These are phyloP conservation scores for Nemania sp. DNA, from an alignment of 2,329 filamentous ascomycete species.

Conservation along the genomic window DNA sequence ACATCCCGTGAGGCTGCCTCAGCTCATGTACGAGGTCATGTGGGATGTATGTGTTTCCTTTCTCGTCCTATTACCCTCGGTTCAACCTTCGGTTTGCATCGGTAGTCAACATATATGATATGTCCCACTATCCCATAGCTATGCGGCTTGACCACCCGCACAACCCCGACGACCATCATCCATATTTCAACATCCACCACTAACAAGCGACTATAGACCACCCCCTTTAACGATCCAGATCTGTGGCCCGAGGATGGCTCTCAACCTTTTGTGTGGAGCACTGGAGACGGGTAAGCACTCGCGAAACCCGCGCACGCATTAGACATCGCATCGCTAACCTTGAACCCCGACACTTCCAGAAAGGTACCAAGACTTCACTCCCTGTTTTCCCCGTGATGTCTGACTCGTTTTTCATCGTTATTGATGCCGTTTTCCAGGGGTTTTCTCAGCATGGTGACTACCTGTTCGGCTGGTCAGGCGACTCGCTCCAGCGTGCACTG, in stretches of 20 bases:
- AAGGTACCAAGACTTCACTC: not conserved
- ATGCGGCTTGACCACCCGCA: no score
- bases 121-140: no score
- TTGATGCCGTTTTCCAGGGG: constrained; percentile 21
- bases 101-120: not conserved
- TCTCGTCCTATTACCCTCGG: not conserved
- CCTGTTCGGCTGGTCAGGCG: constrained; percentile 48
- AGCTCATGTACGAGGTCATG: constrained; percentile 65
- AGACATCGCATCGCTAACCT: not conserved
- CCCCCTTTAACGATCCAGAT: constrained; percentile 35
- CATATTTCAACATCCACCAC: no score
- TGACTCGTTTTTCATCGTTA: no score
- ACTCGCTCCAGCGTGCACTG: constrained; percentile 46
- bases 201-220: constrained; percentile 29
- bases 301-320: not conserved
- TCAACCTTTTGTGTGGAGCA: constrained; percentile 38
- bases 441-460: constrained; percentile 45
- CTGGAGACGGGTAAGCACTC: constrained; percentile 31
- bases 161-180: no score
- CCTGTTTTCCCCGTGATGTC: no score
- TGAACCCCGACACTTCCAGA: not conserved
- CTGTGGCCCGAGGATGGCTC: constrained; percentile 40
- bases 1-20: constrained; percentile 58
- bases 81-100: not conserved
- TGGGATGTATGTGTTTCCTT: constrained; percentile 46